A percentile compares a stretch with the other conserved stretches of the same genome.
Evolutionary conservation across 2,329 filamentous ascomycete genomes (phyloP).

Genomic region (Periconia sp.): DNA sequence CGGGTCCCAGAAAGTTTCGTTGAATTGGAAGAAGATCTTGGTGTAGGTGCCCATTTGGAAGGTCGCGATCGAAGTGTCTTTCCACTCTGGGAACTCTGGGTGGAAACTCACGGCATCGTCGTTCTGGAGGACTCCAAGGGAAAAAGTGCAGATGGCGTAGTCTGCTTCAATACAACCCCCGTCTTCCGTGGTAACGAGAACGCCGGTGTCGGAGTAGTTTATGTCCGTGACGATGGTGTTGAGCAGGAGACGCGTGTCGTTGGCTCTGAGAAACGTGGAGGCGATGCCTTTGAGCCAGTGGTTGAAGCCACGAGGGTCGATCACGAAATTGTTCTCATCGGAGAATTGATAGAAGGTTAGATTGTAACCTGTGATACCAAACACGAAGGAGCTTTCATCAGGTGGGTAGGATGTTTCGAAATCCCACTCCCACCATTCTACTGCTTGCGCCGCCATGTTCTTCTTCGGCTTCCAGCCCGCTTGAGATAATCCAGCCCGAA

Average conservation of each 20-base stretch:
- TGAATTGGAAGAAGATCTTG: conserved; percentile 72
- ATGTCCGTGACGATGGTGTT: conserved; percentile 61
- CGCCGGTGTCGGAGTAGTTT: conserved; percentile 54
- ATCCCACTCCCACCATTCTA: conserved; percentile 63
- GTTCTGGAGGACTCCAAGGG: conserved; percentile 67
- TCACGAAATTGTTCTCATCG: conserved; percentile 63
- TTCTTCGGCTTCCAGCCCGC: conserved; percentile 63
- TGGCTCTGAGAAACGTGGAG: conserved; percentile 55
- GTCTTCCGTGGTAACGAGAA: conserved; percentile 56
- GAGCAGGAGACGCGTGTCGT: conserved; percentile 61
- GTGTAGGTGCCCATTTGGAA: conserved; percentile 73
- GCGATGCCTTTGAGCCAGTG: conserved; percentile 60
- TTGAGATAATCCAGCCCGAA: conserved; percentile 61
- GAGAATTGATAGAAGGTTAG: conserved; percentile 64
- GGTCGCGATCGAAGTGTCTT: conserved; percentile 62
- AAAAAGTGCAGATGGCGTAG: conserved; percentile 69
- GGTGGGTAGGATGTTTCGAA: conserved; percentile 63
- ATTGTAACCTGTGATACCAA: conserved; percentile 60
- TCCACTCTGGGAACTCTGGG: conserved; percentile 65
- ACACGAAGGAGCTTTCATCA: conserved; percentile 58
- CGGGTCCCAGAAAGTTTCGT: conserved; percentile 65
- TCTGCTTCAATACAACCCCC: conserved; percentile 61
- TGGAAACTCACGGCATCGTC: conserved; percentile 57
- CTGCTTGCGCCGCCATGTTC: conserved; percentile 59
- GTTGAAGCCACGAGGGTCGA: conserved; percentile 64